Conservation (phyloP, 1,284 basidiomycete species). For the Trichosporon coremiiforme region DNA sequence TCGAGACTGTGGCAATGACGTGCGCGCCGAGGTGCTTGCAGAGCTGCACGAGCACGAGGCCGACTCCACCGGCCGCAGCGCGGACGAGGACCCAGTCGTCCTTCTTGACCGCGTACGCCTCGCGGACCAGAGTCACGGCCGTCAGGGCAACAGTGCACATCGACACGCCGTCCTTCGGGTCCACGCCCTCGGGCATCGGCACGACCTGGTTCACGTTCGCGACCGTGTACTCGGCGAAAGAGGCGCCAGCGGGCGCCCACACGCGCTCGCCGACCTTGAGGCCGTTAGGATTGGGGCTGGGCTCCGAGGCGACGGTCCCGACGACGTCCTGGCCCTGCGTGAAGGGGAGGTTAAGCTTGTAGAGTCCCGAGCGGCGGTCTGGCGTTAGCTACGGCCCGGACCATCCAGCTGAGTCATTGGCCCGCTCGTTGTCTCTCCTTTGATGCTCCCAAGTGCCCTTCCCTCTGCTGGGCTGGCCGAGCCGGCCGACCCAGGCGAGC, state of each 20-base stretch:
- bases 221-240: constrained; percentile 75
- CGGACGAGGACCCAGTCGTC: constrained; percentile 65
- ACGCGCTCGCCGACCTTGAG: constrained; percentile 53
- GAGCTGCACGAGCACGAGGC: constrained; percentile 59
- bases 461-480: too few relatives aligned
- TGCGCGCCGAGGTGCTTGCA: constrained; percentile 68
- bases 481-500: too few relatives aligned
- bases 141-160: constrained; percentile 77
- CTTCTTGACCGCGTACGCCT: constrained; percentile 76
- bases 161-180: constrained; percentile 69
- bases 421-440: too few relatives aligned
- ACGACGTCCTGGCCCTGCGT: constrained; percentile 76
- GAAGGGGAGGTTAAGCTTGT: constrained; percentile 66
- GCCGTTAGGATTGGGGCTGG: constrained; percentile 37
- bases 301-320: constrained; percentile 62
- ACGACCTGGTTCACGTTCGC: constrained; percentile 66
- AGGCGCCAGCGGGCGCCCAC: constrained; percentile 61
- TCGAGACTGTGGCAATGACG: constrained; percentile 94
- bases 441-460: too few relatives aligned
- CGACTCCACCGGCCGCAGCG: constrained; percentile 80
- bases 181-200: constrained; percentile 66
- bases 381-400: constrained; percentile 26
- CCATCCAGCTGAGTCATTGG: too few relatives aligned
- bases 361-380: constrained; percentile 58
- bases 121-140: constrained; percentile 73